phyloP scores from a whole-genome alignment of 108 stramenopile species.

The Cyclotella kingstonii region DNA sequence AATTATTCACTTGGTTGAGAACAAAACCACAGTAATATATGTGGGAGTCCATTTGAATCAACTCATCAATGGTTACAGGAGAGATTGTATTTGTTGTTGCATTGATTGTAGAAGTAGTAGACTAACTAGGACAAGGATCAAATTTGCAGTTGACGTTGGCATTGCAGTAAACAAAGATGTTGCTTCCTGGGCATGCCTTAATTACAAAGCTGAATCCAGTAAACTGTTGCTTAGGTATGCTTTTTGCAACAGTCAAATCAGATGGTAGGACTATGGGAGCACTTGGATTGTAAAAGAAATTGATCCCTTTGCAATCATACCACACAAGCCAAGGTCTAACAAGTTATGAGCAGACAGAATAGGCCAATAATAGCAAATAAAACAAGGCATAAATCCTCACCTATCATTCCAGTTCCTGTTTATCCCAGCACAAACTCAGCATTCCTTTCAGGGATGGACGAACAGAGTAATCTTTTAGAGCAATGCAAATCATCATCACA shows the following conservation, averaged over 20 bases:
- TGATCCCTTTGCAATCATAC: slow-evolving; percentile 32
- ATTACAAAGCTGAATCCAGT: slow-evolving; percentile 33
- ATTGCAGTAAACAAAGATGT: slow-evolving; percentile 23
- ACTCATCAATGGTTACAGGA: slow-evolving; percentile 1
- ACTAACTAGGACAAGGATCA: slow-evolving; percentile 24
- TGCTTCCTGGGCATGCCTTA: slow-evolving; percentile 16
- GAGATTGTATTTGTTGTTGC: neutral
- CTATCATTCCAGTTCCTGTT: slow-evolving; percentile 18
- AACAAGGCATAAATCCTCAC: neutral
- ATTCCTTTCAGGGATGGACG: slow-evolving; percentile 19
- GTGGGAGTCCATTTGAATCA: too few relatives aligned
- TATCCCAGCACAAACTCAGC: slow-evolving; percentile 32
- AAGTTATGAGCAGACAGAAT: neutral
- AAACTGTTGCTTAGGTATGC: neutral
- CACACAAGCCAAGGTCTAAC: too few relatives aligned
- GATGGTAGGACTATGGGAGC: slow-evolving; percentile 7
- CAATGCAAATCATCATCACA: slow-evolving; percentile 40
- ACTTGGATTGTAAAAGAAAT: slow-evolving; percentile 38
- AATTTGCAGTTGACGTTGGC: slow-evolving; percentile 38
- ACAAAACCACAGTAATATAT: slow-evolving; percentile 7
- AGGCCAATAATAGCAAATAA: neutral
- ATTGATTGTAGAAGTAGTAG: neutral
- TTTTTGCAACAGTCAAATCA: neutral
- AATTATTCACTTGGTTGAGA: slow-evolving; percentile 8
- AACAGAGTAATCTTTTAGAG: slow-evolving; percentile 17